These are phyloP conservation scores for Euphorbia celastroides DNA, from an alignment of 441 rosid species.

Conservation along the genomic window DNA sequence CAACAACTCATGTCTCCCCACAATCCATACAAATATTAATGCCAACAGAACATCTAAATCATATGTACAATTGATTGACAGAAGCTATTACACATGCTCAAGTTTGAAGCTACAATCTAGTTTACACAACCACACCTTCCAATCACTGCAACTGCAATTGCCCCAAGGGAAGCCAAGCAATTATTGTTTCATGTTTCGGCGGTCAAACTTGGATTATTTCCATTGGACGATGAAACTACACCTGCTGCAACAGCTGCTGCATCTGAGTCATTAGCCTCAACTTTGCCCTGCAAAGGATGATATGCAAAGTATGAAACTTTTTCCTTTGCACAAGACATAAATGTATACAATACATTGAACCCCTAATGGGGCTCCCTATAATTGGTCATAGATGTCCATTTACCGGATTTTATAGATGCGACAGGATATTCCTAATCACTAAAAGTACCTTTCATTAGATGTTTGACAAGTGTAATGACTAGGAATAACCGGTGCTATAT, in stretches of 20 bases:
- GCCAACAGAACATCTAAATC: background rate
- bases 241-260: constrained; percentile 2
- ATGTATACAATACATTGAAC: no score
- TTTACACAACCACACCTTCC: background rate
- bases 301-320: no score
- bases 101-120: background rate
- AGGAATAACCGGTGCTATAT: no score
- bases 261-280: constrained; percentile 19
- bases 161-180: background rate
- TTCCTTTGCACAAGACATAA: no score
- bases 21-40: background rate
- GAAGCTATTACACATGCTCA: constrained; percentile 3
- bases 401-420: no score
- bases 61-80: constrained; percentile 18
- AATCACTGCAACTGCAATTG: no score
- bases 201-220: constrained; percentile 23
- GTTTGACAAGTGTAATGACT: no score
- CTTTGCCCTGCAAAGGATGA: constrained; percentile 18
- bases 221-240: constrained; percentile 21
- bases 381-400: no score
- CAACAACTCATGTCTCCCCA: no score
- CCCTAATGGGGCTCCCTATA: no score
- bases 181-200: constrained; percentile 12
- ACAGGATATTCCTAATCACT: no score
- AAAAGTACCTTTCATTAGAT: no score